Conservation (phyloP, 2,329 filamentous ascomycete species). For the Alternaria triticimaculans region DNA sequence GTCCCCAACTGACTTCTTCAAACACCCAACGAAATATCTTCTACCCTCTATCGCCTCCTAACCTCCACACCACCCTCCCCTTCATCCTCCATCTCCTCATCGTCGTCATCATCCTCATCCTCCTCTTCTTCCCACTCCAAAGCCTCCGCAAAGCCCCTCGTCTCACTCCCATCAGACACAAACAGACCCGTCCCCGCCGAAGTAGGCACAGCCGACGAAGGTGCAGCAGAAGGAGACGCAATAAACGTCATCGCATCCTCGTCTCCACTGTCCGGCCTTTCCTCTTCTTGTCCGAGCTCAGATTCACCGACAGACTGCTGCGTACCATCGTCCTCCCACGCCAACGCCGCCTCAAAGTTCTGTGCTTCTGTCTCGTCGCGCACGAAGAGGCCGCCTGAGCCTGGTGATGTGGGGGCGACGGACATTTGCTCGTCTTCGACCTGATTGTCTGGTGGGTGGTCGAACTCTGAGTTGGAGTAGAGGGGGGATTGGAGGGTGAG, state of each 20-base stretch:
- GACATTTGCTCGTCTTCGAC: not conserved
- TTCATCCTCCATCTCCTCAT: not conserved
- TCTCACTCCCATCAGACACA: not conserved
- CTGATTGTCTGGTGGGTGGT: not conserved
- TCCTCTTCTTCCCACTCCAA: not conserved
- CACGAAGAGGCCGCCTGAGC: not conserved
- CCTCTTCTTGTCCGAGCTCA: not conserved
- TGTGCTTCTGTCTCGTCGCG: not conserved
- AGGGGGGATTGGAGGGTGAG: not conserved
- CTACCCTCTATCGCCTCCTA: not conserved
- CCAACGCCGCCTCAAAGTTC: not conserved
- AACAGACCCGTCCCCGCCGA: not conserved
- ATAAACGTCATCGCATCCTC: not conserved
- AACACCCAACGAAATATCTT: not conserved
- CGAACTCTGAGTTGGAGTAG: not conserved
- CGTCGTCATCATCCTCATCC: not conserved
- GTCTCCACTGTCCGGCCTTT: not conserved
- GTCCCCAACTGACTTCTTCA: not conserved
- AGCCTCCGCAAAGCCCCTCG: not conserved
- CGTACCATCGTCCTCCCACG: not conserved
- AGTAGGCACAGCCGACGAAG: not conserved
- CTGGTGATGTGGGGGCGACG: not conserved
- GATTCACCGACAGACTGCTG: not conserved
- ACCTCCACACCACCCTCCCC: not conserved
- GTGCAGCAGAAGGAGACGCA: not conserved